These are phyloP conservation scores for Rhynchosporium agropyri DNA, from an alignment of 2,329 filamentous ascomycete species.

Conservation along the genomic window DNA sequence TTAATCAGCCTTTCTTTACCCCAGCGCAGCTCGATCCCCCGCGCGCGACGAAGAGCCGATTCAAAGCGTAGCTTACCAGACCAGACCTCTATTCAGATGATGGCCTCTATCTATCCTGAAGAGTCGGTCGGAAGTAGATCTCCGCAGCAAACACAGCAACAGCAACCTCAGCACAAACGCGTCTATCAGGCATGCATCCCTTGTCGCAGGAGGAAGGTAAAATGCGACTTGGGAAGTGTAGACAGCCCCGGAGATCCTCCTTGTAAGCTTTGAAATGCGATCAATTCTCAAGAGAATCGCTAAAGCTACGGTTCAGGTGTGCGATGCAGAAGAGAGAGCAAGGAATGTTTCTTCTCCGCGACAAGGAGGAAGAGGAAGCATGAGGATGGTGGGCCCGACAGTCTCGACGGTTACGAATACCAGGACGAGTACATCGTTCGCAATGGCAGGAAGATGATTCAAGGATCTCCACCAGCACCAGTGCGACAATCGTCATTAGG, in stretches of 20 bases:
- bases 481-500: conserved; percentile 43
- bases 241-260: conserved; percentile 94
- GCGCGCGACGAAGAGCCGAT: not conserved
- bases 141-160: conserved; percentile 22
- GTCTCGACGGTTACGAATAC: conserved; percentile 47
- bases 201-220: conserved; percentile 57
- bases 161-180: conserved; percentile 42
- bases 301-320: conserved; percentile 47
- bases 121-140: conserved; percentile 19
- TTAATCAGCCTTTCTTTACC: not conserved
- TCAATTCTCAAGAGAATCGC: not conserved
- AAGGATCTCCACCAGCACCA: conserved; percentile 45
- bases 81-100: not conserved
- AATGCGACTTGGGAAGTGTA: conserved; percentile 69
- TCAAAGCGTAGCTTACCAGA: conserved; percentile 2
- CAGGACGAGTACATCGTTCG: conserved; percentile 68
- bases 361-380: conserved; percentile 90
- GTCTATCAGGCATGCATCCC: conserved; percentile 52
- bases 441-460: conserved; percentile 70
- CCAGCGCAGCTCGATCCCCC: not conserved
- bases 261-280: conserved; percentile 51
- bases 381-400: conserved; percentile 55
- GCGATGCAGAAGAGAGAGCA: conserved; percentile 90
- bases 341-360: conserved; percentile 95
- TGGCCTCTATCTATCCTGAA: not conserved